Base-by-base conservation (phyloP, 2,329 filamentous ascomycete species). In the Didymella segeticola region DNA sequence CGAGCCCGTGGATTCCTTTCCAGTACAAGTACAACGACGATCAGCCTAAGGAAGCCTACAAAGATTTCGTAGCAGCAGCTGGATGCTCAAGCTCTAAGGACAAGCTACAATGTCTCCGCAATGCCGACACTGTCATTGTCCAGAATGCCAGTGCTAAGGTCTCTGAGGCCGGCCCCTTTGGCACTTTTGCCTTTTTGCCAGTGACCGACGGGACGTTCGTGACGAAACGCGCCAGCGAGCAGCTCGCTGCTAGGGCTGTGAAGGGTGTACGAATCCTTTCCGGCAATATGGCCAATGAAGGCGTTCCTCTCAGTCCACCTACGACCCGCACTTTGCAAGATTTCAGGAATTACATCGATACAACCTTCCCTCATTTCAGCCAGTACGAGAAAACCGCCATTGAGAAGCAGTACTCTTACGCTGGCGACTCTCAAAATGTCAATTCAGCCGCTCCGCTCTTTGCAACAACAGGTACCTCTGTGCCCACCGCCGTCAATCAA, bases 121-220 rank as follows among this genome's bases (percentile, higher is more conserved):
- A 46, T 33, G 43, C 61, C 37, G 63, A 70, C 30, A 62, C 66
- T 9, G 37, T 55, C 2, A 53, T 65, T 11, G 59, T 71, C 0
- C 71, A 70, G 36, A 68, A 66, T 17, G 71, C 67, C 45, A 69
- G 64, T 51, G 61, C 58, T 38, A 64, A 62, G 37, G 68, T 71
- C 42, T 72, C 66, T 5, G 66, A 69, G 62, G 66, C 69, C 20
- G 62, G 69, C 8, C 63, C 66, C 6, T 78, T 75, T 43, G 77
- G 77, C 4, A 72, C 71, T n/a, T 78, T 75, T 51, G 75, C 74
- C 38, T 79, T 73, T 49, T 62, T 74, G 5, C 76, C 77, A 0
- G 72, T 77, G 2, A 75, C 77, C 1, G 76, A 78, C 52, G 75
- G 74, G 11, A 61, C 66, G 1, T 74, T 77, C 49, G 69, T 79